Evolutionary conservation across 1,284 basidiomycete genomes (phyloP), one percentile per base, ranked within the genome.

Genomic region (Retiboletus fuscus): DNA sequence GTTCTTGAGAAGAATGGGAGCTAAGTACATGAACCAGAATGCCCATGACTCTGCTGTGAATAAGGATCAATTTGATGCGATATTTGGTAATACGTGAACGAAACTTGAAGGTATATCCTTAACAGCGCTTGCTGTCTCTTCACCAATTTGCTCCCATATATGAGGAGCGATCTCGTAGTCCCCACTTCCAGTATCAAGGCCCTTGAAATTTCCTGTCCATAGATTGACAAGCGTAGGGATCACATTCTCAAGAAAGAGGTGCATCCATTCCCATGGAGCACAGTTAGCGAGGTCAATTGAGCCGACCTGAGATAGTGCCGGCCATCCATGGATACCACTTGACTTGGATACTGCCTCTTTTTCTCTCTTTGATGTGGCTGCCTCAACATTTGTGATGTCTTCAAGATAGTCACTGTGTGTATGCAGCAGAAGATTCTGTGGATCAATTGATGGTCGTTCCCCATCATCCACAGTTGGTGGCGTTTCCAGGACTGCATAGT

Each of bases 241-340:
- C 7, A 63, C 5, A 3, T 63, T 63, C 10, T 63, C 22, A 4
- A 63, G 62, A 20, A 63, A 49, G 13, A 63, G 62, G 24, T 63
- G 46, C 62, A 63, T 63, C 62, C 46, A 63, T 16, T 63, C 46
- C 62, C 62, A 63, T n/a, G 34, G 57, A 1, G 26, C 15, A 15
- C 8, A 60, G 24, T 24, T 6, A 10, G 47, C 13, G 22, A 10
- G 16, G 16, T 49, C 22, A 24, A 49, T 16, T 10, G 16, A 20
- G 22, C 22, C 22, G 22, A 49, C 47, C 22, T 16, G 22, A 10
- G 13, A 7, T 7, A 49, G 47, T 5, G 22, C 47, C 7, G 47
- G 22, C 16, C 7, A 16, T 16, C 47, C 47, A 20, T 16, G 47
- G 13, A 49, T 16, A 7, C 47, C 47, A 49, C 22, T 16, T 16